A percentile compares a stretch with the other conserved stretches of the same genome.
These are phyloP conservation scores for Phytophthora tubulina DNA, from an alignment of 352 stramenopile genomes.

Conservation along the genomic window DNA sequence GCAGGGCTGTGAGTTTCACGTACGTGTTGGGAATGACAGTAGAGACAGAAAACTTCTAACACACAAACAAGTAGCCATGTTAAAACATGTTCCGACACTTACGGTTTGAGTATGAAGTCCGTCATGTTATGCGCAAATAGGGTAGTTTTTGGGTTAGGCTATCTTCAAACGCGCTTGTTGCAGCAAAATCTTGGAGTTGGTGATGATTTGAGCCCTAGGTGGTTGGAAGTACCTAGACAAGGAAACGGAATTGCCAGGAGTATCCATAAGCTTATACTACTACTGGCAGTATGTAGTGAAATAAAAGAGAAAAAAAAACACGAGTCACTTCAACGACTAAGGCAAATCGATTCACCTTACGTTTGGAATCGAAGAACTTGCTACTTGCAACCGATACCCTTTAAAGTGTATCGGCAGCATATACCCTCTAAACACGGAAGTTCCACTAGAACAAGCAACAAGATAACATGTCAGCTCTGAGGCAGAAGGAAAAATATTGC, in stretches of 20 bases:
- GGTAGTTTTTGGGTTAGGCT: too few species aligned
- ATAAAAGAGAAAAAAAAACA: too few species aligned
- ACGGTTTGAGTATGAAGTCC: neutral
- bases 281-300: too few species aligned
- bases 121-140: too few species aligned
- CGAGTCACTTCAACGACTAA: too few species aligned
- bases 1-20: constrained; percentile 6
- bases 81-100: constrained; percentile 13
- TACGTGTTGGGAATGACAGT: constrained; percentile 24
- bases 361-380: constrained; percentile 7
- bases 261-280: too few species aligned
- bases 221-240: too few species aligned
- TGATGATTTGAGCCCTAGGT: too few species aligned
- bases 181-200: too few species aligned
- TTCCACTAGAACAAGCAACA: constrained; percentile 62
- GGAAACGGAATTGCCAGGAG: too few species aligned
- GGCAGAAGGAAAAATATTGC: neutral
- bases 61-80: constrained; percentile 16
- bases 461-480: constrained; percentile 7
- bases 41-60: constrained; percentile 21
- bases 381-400: constrained; percentile 5
- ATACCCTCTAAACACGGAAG: constrained; percentile 64
- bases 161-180: too few species aligned
- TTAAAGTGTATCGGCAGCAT: neutral
- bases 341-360: neutral